Percentiles rank a stretch among this genome's conserved stretches.
phyloP scores from a whole-genome alignment of 148 eudicot species.

The Vaccinium myrtillus region DNA sequence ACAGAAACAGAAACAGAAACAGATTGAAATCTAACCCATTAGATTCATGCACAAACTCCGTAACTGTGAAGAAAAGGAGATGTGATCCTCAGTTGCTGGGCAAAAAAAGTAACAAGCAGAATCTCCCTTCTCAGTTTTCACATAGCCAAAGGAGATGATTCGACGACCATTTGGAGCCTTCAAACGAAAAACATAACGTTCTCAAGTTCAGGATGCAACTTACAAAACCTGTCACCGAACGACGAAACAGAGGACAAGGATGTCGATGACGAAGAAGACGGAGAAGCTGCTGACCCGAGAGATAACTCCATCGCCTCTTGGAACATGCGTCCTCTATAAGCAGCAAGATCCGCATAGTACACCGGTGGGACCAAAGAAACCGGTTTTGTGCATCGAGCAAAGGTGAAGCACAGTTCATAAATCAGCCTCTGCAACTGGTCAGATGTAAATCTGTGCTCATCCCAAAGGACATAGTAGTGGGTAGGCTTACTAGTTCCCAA shows the following conservation, averaged over 20 bases:
- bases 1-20: neutral
- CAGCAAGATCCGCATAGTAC: constrained; percentile 56
- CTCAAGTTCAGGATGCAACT: constrained; percentile 37
- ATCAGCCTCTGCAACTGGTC: constrained; percentile 47
- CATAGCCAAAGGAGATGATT: neutral
- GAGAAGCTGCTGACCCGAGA: constrained; percentile 22
- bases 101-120: constrained; percentile 1
- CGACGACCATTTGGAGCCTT: constrained; percentile 7
- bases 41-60: constrained; percentile 78
- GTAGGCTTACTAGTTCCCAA: constrained; percentile 59
- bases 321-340: constrained; percentile 50
- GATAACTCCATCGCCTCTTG: constrained; percentile 38
- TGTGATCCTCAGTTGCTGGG: constrained; percentile 25
- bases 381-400: constrained; percentile 50
- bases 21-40: constrained; percentile 25
- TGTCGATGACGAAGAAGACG: constrained; percentile 5
- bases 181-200: constrained; percentile 56
- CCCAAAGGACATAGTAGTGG: constrained; percentile 45
- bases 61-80: constrained; percentile 31
- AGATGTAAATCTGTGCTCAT: constrained; percentile 40
- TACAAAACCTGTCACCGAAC: constrained; percentile 28
- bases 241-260: neutral
- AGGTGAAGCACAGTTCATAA: constrained; percentile 49
- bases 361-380: constrained; percentile 56
- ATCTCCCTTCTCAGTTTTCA: neutral